Conservation (phyloP, 2,329 filamentous ascomycete genomes). For the Alternaria sp. region DNA sequence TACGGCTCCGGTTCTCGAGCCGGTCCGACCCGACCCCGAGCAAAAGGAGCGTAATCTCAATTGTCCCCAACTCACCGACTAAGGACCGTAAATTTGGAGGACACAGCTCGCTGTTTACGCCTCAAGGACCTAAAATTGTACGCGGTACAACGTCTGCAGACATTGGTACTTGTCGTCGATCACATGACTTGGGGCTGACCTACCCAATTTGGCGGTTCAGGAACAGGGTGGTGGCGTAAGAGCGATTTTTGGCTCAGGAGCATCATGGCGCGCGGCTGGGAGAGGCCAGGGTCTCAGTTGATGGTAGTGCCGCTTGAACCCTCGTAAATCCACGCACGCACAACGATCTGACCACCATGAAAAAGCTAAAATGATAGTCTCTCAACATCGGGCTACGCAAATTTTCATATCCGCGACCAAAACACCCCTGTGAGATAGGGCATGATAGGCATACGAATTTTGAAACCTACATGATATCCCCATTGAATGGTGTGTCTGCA, state of each 20-base stretch:
- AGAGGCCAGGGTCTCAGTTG: conserved; percentile 9
- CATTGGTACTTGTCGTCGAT: neutral
- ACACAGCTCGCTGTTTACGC: neutral
- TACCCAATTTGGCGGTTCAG: conserved; percentile 4
- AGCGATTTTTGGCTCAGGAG: conserved; percentile 5
- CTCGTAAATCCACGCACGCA: neutral
- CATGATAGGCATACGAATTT: neutral
- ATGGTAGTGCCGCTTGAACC: conserved; percentile 3
- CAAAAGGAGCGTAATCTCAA: neutral
- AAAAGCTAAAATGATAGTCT: neutral
- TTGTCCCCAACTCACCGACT: neutral
- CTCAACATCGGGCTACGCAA: neutral
- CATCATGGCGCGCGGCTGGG: conserved; percentile 11
- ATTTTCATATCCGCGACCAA: neutral
- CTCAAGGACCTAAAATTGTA: neutral
- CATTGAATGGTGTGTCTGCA: neutral
- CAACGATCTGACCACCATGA: neutral
- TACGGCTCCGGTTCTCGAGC: no score
- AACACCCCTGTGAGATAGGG: neutral
- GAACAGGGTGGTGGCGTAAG: conserved; percentile 5
- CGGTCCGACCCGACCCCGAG: conserved; percentile 2
- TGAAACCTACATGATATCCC: neutral
- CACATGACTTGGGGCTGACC: conserved; percentile 1
- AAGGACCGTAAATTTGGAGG: neutral
- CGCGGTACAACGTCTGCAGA: neutral